phyloP scores from a whole-genome alignment of 768 basidiomycete species.

The Trametes coccinea region DNA sequence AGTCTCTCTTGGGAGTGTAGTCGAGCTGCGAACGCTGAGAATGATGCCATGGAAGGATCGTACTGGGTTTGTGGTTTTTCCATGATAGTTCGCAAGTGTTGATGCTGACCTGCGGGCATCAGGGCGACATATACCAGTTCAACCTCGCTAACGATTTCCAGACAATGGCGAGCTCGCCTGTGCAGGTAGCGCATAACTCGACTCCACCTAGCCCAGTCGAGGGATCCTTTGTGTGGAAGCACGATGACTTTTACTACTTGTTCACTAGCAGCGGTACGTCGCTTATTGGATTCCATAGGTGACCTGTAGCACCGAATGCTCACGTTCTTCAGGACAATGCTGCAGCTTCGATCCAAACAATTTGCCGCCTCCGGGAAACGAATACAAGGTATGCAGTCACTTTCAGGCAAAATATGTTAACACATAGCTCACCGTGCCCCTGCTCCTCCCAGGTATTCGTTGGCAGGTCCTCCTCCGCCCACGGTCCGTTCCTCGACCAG shows the following conservation, averaged over 20 bases:
- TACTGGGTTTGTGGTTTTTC: conserved; percentile 14
- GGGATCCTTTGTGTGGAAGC: conserved; percentile 22
- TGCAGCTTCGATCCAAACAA: conserved; percentile 19
- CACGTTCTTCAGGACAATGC: conserved; percentile 6
- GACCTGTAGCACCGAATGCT: not conserved
- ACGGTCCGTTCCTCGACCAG: conserved; percentile 24
- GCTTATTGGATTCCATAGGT: not conserved
- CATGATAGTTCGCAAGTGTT: not conserved
- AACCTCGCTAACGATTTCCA: conserved; percentile 14
- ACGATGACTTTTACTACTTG: conserved; percentile 23
- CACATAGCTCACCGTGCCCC: no score
- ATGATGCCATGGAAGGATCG: conserved; percentile 3
- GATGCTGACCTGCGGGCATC: not conserved
- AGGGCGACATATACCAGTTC: conserved; percentile 19
- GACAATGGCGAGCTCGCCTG: conserved; percentile 3
- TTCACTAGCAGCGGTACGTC: conserved; percentile 24
- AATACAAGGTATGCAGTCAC: conserved; percentile 26
- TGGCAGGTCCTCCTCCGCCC: conserved; percentile 21
- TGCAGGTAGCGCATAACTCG: conserved; percentile 19
- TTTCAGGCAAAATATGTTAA: not conserved
- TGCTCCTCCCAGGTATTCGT: conserved; percentile 20
- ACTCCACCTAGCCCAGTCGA: conserved; percentile 6
- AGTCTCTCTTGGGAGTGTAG: not conserved
- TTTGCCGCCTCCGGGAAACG: conserved; percentile 22
- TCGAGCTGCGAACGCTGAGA: no score